phyloP scores from a whole-genome alignment of 768 basidiomycete genomes.

The Leccinum variicolor region DNA sequence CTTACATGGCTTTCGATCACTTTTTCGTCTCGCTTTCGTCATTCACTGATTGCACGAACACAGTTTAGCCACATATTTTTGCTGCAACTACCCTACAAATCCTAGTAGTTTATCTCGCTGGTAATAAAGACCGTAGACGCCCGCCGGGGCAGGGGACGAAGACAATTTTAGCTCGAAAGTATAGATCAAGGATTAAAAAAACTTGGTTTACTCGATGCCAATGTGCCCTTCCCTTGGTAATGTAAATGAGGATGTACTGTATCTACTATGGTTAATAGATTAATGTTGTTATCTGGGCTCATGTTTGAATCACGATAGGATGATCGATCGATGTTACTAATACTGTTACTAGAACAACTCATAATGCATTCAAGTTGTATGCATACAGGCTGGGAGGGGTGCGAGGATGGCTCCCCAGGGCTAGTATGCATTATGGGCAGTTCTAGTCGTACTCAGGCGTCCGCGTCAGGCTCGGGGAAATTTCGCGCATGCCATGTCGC shows the following conservation, averaged over 20 bases:
- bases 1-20: slow-evolving; percentile 4
- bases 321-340: not conserved
- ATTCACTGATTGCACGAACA: slow-evolving; percentile 3
- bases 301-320: not conserved
- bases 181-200: not conserved
- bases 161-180: not conserved
- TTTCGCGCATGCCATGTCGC: too few species aligned
- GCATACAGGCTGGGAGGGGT: not conserved
- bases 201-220: not conserved
- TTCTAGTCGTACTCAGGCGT: not conserved
- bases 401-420: not conserved
- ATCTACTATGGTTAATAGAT: too few species aligned
- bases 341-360: not conserved
- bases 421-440: not conserved
- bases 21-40: slow-evolving; percentile 1
- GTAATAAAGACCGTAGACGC: slow-evolving; percentile 9
- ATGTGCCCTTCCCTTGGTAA: not conserved
- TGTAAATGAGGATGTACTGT: too few species aligned
- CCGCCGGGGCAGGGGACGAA: not conserved
- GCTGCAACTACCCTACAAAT: slow-evolving; percentile 18
- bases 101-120: slow-evolving; percentile 12
- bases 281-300: not conserved
- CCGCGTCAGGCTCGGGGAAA: too few species aligned
- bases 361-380: not conserved
- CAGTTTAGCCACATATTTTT: not conserved